phyloP scores from a whole-genome alignment of 768 basidiomycete genomes.

The Suillus variegatus region DNA sequence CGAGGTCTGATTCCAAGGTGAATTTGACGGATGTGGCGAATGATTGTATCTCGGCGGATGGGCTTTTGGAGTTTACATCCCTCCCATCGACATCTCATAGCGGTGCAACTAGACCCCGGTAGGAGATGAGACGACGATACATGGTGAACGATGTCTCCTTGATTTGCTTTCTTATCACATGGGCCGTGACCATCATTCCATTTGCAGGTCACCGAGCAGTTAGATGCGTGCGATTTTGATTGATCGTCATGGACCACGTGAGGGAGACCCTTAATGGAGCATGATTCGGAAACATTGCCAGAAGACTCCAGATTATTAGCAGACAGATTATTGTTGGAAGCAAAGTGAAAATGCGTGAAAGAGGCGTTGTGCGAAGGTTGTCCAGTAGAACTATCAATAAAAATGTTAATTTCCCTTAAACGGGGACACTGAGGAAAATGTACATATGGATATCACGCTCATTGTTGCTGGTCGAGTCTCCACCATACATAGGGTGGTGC shows the following conservation, averaged over 20 bases:
- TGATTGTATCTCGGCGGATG: neutral
- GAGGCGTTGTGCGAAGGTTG: neutral
- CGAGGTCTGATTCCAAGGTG: neutral
- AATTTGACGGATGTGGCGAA: neutral
- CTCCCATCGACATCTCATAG: neutral
- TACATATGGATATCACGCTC: neutral
- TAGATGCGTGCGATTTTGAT: neutral
- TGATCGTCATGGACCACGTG: neutral
- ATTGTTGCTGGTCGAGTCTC: neutral
- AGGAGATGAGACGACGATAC: neutral
- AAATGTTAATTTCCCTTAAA: neutral
- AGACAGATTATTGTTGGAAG: neutral
- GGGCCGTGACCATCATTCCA: neutral
- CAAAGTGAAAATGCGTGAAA: neutral
- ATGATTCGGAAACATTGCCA: neutral
- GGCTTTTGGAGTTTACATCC: neutral
- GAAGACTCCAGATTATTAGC: neutral
- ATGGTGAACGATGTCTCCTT: neutral
- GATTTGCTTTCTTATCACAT: neutral
- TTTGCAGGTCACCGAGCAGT: neutral
- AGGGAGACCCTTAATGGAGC: neutral
- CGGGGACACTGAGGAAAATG: neutral
- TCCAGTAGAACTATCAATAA: neutral
- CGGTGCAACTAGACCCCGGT: too few relatives aligned
- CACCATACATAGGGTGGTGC: neutral